These are phyloP conservation scores for Ganoderma lingzhi DNA, from an alignment of 1,284 basidiomycete species.

Conservation along the genomic window DNA sequence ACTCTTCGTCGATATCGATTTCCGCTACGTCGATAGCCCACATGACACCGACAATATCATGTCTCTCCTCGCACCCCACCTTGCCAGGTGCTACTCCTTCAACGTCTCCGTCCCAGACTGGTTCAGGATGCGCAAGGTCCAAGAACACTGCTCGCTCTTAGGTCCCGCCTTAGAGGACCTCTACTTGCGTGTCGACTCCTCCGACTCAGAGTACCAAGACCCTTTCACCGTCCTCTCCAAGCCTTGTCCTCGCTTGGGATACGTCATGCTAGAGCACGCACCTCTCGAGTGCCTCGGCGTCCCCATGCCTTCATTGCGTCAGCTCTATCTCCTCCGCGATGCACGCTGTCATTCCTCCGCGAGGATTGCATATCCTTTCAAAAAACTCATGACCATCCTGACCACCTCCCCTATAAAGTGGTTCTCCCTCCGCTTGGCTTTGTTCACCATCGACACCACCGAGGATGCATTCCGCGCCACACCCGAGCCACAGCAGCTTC, in stretches of 20 bases:
- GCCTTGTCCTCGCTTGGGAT: constrained; percentile 38
- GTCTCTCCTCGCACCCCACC: constrained; percentile 39
- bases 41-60: constrained; percentile 39
- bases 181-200: constrained; percentile 41
- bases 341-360: constrained; percentile 36
- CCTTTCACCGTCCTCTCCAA: constrained; percentile 40
- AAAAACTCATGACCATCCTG: constrained; percentile 39
- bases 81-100: constrained; percentile 43
- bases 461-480: constrained; percentile 39
- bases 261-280: constrained; percentile 42
- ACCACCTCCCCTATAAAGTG: constrained; percentile 37
- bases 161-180: constrained; percentile 41
- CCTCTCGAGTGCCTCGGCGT: constrained; percentile 40
- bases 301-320: constrained; percentile 37
- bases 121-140: constrained; percentile 41
- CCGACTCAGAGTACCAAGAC: constrained; percentile 38
- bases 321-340: constrained; percentile 41
- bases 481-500: constrained; percentile 33
- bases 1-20: constrained; percentile 42
- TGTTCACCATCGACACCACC: constrained; percentile 40
- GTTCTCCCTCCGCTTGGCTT: constrained; percentile 39
- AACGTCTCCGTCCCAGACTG: constrained; percentile 41
- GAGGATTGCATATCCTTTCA: constrained; percentile 40
- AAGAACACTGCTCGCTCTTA: constrained; percentile 33
- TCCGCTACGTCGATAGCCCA: constrained; percentile 37